Base-by-base conservation (phyloP, 202 grass and related monocot genomes). In the Alloteropsis angusta region DNA sequence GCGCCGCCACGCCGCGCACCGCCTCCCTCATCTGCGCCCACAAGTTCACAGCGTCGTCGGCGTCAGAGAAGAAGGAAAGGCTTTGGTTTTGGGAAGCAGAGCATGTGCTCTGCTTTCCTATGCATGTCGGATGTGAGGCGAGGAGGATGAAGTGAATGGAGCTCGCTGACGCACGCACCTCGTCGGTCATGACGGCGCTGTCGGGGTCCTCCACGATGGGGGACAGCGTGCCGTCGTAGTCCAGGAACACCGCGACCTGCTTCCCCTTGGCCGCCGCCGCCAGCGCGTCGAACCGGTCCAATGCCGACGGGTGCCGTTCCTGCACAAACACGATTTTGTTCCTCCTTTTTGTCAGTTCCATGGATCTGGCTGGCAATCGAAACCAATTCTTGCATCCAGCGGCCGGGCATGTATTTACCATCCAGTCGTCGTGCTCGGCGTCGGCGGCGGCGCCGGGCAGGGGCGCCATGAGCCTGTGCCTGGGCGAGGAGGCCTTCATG, bases 141-240 rank as follows among this genome's bases (percentile, higher is more conserved):
- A 22, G 4, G 21, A 37, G n/a, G 26, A 52, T 16, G 16, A 26
- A 17, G 2, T n/a, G n/a, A n/a, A n/a, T n/a, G n/a, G n/a, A n/a
- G n/a, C n/a, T n/a, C n/a, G n/a, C n/a, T n/a, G n/a, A n/a, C 18
- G 45, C 5, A n/a, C 71, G 43, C 32, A 96, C 93, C 85, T 84
- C 79, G 45, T 96, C 89, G 9, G 85, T 89, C 87, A 96, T 96
- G 87, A 92, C 84, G 68, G 93, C 93, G 30, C 34, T 2, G 79
- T 96, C 89, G 17, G 93, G 93, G 73, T 96, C 85, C 65, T 96
- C 93, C 0, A 96, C 93, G 85, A 96, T 96, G 2, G 89, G 92
- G 3, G 92, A 89, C 32, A 96, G 76, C 41, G 92, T 96, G 68
- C 93, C 93, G 50, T 96, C 93, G 80, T 96, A 96, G 84, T 96